Conservation (phyloP, 2,329 filamentous ascomycete species). For the Beauveria medogensis region DNA sequence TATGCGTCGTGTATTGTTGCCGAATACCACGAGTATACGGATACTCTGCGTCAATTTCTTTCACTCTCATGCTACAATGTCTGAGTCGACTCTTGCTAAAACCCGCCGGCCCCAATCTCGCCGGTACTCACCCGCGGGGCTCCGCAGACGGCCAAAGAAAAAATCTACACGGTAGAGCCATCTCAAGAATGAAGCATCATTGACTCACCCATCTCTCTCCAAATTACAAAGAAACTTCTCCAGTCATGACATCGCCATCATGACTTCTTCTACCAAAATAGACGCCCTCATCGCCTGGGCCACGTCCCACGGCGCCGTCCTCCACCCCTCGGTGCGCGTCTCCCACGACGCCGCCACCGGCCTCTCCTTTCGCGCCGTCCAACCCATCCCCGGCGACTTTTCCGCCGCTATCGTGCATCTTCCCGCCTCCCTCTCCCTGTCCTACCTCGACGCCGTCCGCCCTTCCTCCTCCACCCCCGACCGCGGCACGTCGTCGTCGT, state of each 20-base stretch:
- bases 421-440: constrained; percentile 46
- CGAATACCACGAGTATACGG: too few relatives aligned
- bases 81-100: too few relatives aligned
- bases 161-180: too few relatives aligned
- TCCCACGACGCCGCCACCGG: constrained; percentile 42
- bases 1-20: too few relatives aligned
- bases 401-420: constrained; percentile 42
- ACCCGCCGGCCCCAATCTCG: too few relatives aligned
- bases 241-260: constrained; percentile 3
- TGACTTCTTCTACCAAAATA: constrained; percentile 16
- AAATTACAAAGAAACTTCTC: not conserved
- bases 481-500: constrained; percentile 38
- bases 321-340: constrained; percentile 46
- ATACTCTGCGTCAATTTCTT: too few relatives aligned
- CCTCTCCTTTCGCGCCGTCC: constrained; percentile 40
- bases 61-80: too few relatives aligned
- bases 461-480: constrained; percentile 46
- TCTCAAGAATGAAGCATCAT: too few relatives aligned
- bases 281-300: constrained; percentile 41
- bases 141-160: too few relatives aligned
- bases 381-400: constrained; percentile 13
- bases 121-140: too few relatives aligned
- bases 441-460: constrained; percentile 47
- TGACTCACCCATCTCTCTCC: too few relatives aligned
- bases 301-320: constrained; percentile 32